Evolutionary conservation across 805 yeast species (phyloP), one percentile per base, ranked within the genome.

Genomic region (Myxozyma vanderwaltii): DNA sequence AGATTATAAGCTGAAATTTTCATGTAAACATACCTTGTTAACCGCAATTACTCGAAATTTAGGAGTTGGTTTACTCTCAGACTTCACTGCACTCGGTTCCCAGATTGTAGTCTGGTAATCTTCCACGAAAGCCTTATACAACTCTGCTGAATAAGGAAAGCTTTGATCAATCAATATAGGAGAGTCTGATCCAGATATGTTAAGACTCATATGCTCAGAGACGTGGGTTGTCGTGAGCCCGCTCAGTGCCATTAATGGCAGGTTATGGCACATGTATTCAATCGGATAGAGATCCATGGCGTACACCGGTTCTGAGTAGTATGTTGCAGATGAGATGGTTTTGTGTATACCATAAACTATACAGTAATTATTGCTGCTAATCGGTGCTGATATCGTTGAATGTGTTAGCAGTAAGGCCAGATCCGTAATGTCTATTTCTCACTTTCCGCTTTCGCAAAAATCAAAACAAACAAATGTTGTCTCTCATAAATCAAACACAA

Each of bases 201-300:
- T 50, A 12, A 45, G 12, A 7, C 33, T 53, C 10, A 40, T 49
- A 10, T 19, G 45, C 12, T 29, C 40, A 12, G 31, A 44, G 10
- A 7, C 29, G n/a, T 39, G 36, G 3, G 54, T n/a, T 5, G 49
- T 39, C 7, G 54, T 51, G 33, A 63, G 59, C 8, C 66, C 66
- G 17, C 65, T 54, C 21, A 63, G 26, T n/a, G 55, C 46, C 65
- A 63, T 60, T 35, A 63, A 43, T 36, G 66, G 66, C 33, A 56
- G 35, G 40, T 52, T 60, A 27, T 63, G 66, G 50, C 53, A 54
- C 41, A 61, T 41, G 50, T 53, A 63, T 39, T 63, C 66, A 17
- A 39, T 12, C n/a, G 66, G 65, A 45, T 61, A 63, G 10, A 51
- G 51, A 29, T 63, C 66, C 66, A 63, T 63, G 23, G 3, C 21